Conservation (phyloP, 2,329 filamentous ascomycete genomes). For the Paramyrothecium sp. region DNA sequence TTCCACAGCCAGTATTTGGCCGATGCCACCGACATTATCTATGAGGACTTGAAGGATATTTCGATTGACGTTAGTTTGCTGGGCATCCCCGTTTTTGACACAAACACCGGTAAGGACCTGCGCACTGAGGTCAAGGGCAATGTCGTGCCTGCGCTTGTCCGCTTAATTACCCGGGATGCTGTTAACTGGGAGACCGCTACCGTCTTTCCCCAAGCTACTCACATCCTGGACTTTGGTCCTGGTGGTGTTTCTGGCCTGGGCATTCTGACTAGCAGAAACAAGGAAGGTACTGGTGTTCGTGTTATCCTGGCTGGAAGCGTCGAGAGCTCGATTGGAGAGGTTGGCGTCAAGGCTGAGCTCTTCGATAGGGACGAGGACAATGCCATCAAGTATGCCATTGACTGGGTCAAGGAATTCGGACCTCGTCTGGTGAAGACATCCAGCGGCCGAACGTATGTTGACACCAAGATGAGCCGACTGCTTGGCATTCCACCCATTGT, state of each 20-base stretch:
- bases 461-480: slow-evolving; percentile 92
- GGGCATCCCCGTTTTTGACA: slow-evolving; percentile 85
- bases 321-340: slow-evolving; percentile 82
- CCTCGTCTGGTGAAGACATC: slow-evolving; percentile 91
- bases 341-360: slow-evolving; percentile 96
- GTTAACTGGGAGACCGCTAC: slow-evolving; percentile 98
- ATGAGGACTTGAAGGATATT: slow-evolving; percentile 83
- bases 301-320: slow-evolving; percentile 95
- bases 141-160: slow-evolving; percentile 81
- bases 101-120: slow-evolving; percentile 83
- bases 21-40: slow-evolving; percentile 78
- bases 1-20: slow-evolving; percentile 96
- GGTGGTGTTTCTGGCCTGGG: slow-evolving; percentile 96
- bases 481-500: slow-evolving; percentile 83
- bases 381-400: slow-evolving; percentile 89
- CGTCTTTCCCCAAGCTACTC: slow-evolving; percentile 84
- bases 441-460: slow-evolving; percentile 84
- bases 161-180: slow-evolving; percentile 90
- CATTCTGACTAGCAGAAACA: slow-evolving; percentile 96
- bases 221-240: slow-evolving; percentile 94
- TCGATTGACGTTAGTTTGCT: slow-evolving; percentile 71
- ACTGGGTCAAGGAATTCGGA: slow-evolving; percentile 97
- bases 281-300: slow-evolving; percentile 95
- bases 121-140: slow-evolving; percentile 69
- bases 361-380: slow-evolving; percentile 96